Conservation (phyloP, 2,329 filamentous ascomycete species). For the Fonsecaea erecta region DNA sequence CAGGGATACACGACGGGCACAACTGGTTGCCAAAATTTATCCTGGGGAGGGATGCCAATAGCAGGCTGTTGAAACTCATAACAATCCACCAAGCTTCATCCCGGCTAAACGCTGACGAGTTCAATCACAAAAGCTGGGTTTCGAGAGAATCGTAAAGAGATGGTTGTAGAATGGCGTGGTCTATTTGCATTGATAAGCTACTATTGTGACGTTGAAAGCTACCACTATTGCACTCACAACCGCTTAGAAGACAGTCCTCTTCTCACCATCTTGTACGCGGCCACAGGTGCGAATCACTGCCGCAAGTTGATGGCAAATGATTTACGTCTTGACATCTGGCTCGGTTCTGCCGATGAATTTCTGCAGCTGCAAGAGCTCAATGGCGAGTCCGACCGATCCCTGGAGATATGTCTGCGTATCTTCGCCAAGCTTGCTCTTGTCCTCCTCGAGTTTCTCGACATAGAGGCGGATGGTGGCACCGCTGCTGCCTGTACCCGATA, state of each 20-base stretch:
- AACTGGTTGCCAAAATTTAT: neutral
- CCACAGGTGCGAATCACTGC: neutral
- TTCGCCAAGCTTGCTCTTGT: constrained; percentile 74
- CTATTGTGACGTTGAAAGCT: neutral
- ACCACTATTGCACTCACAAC: neutral
- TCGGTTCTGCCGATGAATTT: constrained; percentile 90
- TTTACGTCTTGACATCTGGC: constrained; percentile 93
- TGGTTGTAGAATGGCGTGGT: neutral
- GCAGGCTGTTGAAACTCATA: neutral
- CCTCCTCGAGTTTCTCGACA: constrained; percentile 90
- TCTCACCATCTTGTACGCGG: neutral
- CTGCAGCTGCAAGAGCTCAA: constrained; percentile 86
- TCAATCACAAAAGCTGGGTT: neutral
- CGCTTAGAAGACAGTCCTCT: neutral
- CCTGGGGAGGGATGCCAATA: neutral
- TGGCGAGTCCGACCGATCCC: constrained; percentile 84
- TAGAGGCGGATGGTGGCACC: constrained; percentile 97
- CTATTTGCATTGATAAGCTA: neutral
- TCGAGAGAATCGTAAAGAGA: neutral
- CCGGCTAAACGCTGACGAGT: neutral
- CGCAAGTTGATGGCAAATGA: neutral
- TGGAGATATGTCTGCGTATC: constrained; percentile 94
- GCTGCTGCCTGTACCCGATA: constrained; percentile 93
- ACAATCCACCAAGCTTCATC: neutral
- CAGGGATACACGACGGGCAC: neutral